A percentile compares a stretch with the other conserved stretches of the same genome.
phyloP scores from a whole-genome alignment of 306 rosid genomes.

The Sicyos baderoa region DNA sequence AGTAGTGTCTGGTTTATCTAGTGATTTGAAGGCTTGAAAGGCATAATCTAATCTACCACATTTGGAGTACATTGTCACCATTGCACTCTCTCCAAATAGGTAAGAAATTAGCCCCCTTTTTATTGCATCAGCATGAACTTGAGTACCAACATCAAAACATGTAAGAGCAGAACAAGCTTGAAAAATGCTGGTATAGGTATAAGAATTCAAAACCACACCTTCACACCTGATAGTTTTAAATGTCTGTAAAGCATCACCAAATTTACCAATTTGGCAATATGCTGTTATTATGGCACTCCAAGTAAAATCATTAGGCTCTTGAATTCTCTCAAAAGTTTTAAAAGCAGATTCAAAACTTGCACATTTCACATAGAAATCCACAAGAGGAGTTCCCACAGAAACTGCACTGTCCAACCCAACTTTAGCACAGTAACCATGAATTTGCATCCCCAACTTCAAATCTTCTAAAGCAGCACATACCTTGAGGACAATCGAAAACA shows the following conservation, averaged over 20 bases:
- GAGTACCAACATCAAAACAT: constrained; percentile 39
- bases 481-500: constrained; percentile 47
- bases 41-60: constrained; percentile 53
- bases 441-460: constrained; percentile 35
- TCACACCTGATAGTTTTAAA: constrained; percentile 38
- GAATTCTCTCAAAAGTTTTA: constrained; percentile 39
- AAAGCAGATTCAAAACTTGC: constrained; percentile 37
- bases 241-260: constrained; percentile 35
- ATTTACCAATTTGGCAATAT: constrained; percentile 47
- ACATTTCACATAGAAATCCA: constrained; percentile 54
- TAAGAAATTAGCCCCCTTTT: constrained; percentile 37
- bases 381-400: constrained; percentile 59
- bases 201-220: constrained; percentile 42
- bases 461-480: constrained; percentile 44
- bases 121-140: constrained; percentile 52
- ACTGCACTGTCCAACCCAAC: constrained; percentile 49
- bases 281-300: constrained; percentile 54
- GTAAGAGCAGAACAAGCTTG: constrained; percentile 52
- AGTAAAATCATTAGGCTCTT: constrained; percentile 48
- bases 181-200: constrained; percentile 45
- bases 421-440: constrained; percentile 43
- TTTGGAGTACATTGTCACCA: constrained; percentile 60
- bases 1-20: constrained; percentile 44
- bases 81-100: constrained; percentile 48
- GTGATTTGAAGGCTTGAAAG: constrained; percentile 33